Evolutionary conservation across 2,329 filamentous ascomycete genomes (phyloP).

Genomic region (Zelopaecilomyces penicillatus): DNA sequence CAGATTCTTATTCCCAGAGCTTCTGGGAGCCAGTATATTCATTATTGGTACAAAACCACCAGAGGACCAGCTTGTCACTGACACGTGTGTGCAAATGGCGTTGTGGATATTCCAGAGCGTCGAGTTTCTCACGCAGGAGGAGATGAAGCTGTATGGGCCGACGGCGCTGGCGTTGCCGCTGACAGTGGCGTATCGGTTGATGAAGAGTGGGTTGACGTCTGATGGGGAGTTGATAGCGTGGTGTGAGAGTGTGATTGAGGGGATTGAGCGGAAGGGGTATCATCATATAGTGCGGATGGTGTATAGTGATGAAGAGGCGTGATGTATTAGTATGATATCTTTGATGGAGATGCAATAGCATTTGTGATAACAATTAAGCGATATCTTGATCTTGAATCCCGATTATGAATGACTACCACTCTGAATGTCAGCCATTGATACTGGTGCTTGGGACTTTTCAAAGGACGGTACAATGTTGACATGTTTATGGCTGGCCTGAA

Average conservation of each 20-base stretch:
- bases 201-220: neutral
- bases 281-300: conserved; percentile 6
- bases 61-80: conserved; percentile 5
- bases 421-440: too few relatives aligned
- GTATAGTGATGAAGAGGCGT: too few relatives aligned
- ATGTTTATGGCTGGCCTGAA: too few relatives aligned
- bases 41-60: conserved; percentile 5
- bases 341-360: too few relatives aligned
- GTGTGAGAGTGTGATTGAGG: conserved; percentile 4
- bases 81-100: conserved; percentile 12
- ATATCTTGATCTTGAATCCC: too few relatives aligned
- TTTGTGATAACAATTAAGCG: too few relatives aligned
- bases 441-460: too few relatives aligned
- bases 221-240: neutral
- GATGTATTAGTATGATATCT: too few relatives aligned
- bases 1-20: conserved; percentile 1
- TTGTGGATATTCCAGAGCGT: conserved; percentile 24
- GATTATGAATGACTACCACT: too few relatives aligned
- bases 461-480: too few relatives aligned
- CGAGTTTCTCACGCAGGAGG: conserved; percentile 28
- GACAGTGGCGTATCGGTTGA: conserved; percentile 11
- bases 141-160: conserved; percentile 31
- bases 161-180: conserved; percentile 26
- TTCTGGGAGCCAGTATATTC: neutral
- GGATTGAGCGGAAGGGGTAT: conserved; percentile 2